Base-by-base conservation (phyloP, 2,329 filamentous ascomycete genomes). In the Pyrenochaeta sp. region DNA sequence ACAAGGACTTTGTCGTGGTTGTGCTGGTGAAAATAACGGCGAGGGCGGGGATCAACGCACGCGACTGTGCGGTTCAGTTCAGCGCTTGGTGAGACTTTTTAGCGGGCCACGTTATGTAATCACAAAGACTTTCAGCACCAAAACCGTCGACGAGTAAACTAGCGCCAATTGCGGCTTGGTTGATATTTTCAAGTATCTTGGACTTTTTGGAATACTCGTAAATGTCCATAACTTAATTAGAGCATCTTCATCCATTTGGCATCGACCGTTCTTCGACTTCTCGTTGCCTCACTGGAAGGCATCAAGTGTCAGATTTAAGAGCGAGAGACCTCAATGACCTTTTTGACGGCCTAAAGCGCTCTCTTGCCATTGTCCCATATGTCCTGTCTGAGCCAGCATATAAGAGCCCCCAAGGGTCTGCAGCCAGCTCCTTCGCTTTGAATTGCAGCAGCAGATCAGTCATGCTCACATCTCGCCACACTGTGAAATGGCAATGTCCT, bases 401-500 rank as follows among this genome's bases (percentile, higher is more conserved):
- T 19, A 3, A 39, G 36, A 15, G 36, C 4, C 2, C n/a, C 36
- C 36, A 10, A n/a, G 15, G 36, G 13, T 4, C 3, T 15, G 5
- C 13, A n/a, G 13, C 4, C 36, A 2, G 2, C 13, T 12, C 22
- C 10, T 43, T 43, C 9, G 9, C 25, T 25, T 3, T 13, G 40
- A 10, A 43, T 13, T 22, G 13, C 40, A 43, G 22, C 9, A 10
- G 25, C 13, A n/a, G 12, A n/a, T 15, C 12, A 30, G 51, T 24
- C 40, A 2, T 22, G 30, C 47, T 74, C 63, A 98, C 93, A 98
- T 96, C 84, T 98, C 93, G 30, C 95, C 95, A 73, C 94, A 97
- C 81, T 96, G 89, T 9, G 88, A 83, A 72, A 99, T 89, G 13
- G 88, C 86, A 2, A 98, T 90, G 73, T 97, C 93, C 75, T 94